Percentiles rank a stretch among this genome's conserved stretches.
Conservation (phyloP, 495 filamentous ascomycete genomes). For the Daldinia bambusicola region DNA sequence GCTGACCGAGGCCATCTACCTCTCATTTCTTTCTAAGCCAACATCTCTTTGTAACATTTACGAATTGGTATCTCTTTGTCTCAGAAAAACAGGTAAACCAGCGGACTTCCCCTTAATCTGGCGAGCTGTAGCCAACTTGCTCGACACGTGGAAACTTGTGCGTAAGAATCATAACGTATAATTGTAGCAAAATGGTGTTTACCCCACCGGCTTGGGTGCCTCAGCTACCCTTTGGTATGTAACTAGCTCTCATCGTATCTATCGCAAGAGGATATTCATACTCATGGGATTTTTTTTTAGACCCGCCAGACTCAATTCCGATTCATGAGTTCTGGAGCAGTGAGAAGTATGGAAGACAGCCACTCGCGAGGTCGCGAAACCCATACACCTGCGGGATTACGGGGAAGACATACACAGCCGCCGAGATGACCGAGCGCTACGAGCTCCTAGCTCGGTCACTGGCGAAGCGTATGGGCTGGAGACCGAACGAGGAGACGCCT, state of each 20-base stretch:
- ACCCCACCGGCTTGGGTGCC: conserved; percentile 74
- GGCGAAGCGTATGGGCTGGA: conserved; percentile 78
- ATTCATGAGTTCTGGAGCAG: conserved; percentile 83
- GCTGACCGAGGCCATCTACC: conserved; percentile 26
- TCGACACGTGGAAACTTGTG: neutral
- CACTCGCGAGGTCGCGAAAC: conserved; percentile 70
- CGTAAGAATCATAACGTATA: conserved; percentile 5
- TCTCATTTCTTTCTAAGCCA: conserved; percentile 29
- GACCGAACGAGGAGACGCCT: conserved; percentile 76
- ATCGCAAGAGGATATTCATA: neutral
- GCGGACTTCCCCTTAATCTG: conserved; percentile 1
- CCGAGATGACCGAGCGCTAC: conserved; percentile 73
- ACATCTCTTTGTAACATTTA: conserved; percentile 29
- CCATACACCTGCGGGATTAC: conserved; percentile 86
- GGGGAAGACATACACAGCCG: conserved; percentile 73
- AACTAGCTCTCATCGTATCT: conserved; percentile 4
- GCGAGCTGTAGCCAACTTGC: neutral
- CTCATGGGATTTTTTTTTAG: conserved; percentile 42
- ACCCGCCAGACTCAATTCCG: conserved; percentile 78
- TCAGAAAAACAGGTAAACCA: conserved; percentile 6
- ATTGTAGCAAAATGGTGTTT: conserved; percentile 76
- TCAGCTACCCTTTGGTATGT: conserved; percentile 67
- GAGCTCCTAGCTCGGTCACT: conserved; percentile 76
- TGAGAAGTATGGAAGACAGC: conserved; percentile 74
- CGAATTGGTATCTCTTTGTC: conserved; percentile 21